Percentiles rank a stretch among this genome's conserved stretches.
Conservation (phyloP, 202 grass and related monocot species). For the Schoenoplectus tabernaemontani region DNA sequence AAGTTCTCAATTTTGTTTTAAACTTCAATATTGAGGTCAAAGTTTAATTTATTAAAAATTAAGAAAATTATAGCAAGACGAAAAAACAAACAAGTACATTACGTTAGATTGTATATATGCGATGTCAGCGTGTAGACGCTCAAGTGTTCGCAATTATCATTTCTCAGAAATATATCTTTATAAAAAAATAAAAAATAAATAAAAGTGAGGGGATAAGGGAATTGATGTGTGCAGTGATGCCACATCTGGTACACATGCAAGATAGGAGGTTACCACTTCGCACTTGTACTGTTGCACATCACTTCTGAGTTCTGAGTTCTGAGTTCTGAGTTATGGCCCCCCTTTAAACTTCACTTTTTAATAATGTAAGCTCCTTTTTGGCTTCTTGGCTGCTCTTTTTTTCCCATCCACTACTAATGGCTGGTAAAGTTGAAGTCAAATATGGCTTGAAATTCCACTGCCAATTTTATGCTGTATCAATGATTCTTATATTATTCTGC, state of each 20-base stretch:
- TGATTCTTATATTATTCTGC: neutral
- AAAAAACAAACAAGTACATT: neutral
- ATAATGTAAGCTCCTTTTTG: neutral
- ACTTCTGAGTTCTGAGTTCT: neutral
- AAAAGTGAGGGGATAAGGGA: neutral
- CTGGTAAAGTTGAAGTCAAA: neutral
- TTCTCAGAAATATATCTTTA: neutral
- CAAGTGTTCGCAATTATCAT: neutral
- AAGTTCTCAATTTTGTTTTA: too few relatives aligned
- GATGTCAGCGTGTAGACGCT: neutral
- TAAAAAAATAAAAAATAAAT: neutral
- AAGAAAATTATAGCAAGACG: neutral
- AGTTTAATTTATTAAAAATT: too few relatives aligned
- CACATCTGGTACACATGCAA: neutral
- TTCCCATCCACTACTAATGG: neutral
- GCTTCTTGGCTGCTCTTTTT: neutral
- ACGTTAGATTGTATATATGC: neutral
- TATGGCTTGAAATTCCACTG: neutral
- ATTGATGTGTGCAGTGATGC: neutral
- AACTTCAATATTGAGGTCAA: too few relatives aligned
- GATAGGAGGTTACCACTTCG: neutral
- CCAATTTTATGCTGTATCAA: neutral
- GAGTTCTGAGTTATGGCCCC: too few relatives aligned
- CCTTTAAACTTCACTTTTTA: neutral
- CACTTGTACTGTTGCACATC: neutral